phyloP scores from a whole-genome alignment of 1,284 basidiomycete species.

The Wolfiporia cocos region DNA sequence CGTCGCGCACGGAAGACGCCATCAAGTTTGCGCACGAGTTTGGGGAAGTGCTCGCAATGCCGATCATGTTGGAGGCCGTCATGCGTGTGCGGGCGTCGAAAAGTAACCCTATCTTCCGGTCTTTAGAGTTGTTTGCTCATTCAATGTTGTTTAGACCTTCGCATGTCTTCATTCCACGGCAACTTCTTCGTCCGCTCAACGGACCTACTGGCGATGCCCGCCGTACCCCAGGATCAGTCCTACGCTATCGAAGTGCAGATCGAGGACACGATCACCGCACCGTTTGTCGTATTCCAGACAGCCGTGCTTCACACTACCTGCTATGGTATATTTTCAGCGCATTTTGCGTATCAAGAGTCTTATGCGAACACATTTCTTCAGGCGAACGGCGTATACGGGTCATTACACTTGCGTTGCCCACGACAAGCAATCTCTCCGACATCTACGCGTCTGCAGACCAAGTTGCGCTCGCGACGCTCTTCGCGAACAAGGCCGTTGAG shows the following conservation, averaged over 20 bases:
- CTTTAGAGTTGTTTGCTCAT: neutral
- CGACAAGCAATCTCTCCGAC: conserved; percentile 90
- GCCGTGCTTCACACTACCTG: conserved; percentile 96
- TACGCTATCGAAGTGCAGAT: conserved; percentile 98
- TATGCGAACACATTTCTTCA: conserved; percentile 21
- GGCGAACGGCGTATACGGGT: conserved; percentile 96
- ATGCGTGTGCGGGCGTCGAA: conserved; percentile 95
- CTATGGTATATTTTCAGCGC: conserved; percentile 53
- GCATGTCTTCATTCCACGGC: conserved; percentile 98
- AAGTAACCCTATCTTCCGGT: conserved; percentile 36
- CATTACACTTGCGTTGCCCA: conserved; percentile 89
- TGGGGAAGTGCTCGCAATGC: conserved; percentile 87
- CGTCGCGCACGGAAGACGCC: conserved; percentile 89
- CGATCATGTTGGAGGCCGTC: conserved; percentile 95
- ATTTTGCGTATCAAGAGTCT: no score
- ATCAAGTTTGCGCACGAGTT: conserved; percentile 98
- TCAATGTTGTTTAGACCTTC: conserved; percentile 54
- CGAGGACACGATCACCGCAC: conserved; percentile 90
- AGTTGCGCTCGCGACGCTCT: conserved; percentile 82
- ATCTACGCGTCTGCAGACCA: conserved; percentile 95
- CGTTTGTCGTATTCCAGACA: conserved; percentile 95
- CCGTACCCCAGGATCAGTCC: conserved; percentile 94
- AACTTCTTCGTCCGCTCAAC: conserved; percentile 99
- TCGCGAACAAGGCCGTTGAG: conserved; percentile 98
- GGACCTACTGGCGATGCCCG: conserved; percentile 93